These are phyloP conservation scores for Puccinia coronata DNA, from an alignment of 1,284 basidiomycete genomes.

Conservation along the genomic window DNA sequence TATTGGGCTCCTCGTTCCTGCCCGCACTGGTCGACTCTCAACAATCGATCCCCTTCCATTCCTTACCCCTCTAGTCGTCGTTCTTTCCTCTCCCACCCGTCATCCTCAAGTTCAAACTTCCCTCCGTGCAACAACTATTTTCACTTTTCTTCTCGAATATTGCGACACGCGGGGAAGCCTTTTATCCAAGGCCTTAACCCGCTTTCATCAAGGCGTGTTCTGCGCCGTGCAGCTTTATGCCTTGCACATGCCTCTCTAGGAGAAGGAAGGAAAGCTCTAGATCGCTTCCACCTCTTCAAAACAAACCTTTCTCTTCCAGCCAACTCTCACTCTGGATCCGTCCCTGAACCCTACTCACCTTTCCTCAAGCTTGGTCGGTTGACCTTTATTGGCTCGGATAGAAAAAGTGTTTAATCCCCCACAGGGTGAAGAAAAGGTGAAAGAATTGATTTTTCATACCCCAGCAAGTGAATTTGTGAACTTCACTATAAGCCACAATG, in stretches of 20 bases:
- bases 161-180: not conserved
- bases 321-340: not conserved
- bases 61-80: not conserved
- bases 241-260: slow-evolving; percentile 29
- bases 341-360: slow-evolving; percentile 14
- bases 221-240: slow-evolving; percentile 16
- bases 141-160: not conserved
- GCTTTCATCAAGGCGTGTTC: not conserved
- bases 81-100: slow-evolving; percentile 7
- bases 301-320: not conserved
- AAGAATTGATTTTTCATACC: not conserved
- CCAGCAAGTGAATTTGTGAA: slow-evolving; percentile 5
- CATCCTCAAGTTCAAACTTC: not conserved
- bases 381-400: slow-evolving; percentile 17
- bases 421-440: slow-evolving; percentile 28
- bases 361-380: slow-evolving; percentile 23
- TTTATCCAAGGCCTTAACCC: not conserved
- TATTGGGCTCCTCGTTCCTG: not conserved
- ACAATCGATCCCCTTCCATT: not conserved
- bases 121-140: no score
- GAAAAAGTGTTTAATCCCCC: slow-evolving; percentile 1
- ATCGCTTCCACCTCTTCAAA: slow-evolving; percentile 27
- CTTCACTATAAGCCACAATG: not conserved
- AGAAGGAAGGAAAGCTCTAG: slow-evolving; percentile 13
- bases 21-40: no score